These are phyloP conservation scores for Trypanosoma rangeli DNA, from an alignment of 208 protist genomes.

Conservation along the genomic window DNA sequence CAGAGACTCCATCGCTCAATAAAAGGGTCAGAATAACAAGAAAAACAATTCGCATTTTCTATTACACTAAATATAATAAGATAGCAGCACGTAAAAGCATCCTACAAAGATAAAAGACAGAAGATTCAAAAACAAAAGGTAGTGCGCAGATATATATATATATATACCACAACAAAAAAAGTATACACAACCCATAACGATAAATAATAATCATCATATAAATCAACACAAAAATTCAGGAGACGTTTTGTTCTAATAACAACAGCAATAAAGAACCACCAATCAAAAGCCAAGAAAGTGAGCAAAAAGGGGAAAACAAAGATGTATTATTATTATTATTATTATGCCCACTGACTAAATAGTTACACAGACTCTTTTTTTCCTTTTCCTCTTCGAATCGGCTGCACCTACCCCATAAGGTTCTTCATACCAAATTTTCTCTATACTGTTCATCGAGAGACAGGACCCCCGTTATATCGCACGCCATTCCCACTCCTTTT, in stretches of 20 bases:
- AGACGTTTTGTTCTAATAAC: too few species aligned
- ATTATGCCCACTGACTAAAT: too few species aligned
- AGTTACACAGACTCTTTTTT: too few species aligned
- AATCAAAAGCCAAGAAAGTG: not conserved
- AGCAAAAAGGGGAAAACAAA: too few species aligned
- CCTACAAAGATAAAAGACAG: constrained; percentile 22
- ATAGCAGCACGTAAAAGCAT: constrained; percentile 15
- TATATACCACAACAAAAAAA: constrained; percentile 12
- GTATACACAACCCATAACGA: too few species aligned
- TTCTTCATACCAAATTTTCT: too few species aligned
- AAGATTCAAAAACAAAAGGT: constrained; percentile 11
- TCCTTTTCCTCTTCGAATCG: too few species aligned
- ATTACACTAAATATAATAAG: constrained; percentile 22
- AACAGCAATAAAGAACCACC: not conserved
- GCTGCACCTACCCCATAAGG: too few species aligned
- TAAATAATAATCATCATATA: not conserved
- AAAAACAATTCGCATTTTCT: constrained; percentile 13
- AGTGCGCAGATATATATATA: constrained; percentile 10
- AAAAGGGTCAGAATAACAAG: constrained; percentile 19
- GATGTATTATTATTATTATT: too few species aligned
- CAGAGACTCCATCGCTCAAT: constrained; percentile 15
- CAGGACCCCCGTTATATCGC: not conserved
- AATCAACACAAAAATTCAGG: too few species aligned
- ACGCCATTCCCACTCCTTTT: not conserved
- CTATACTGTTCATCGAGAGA: not conserved